Base-by-base conservation (phyloP, 345 rosid species). In the Lepidium sativum region DNA sequence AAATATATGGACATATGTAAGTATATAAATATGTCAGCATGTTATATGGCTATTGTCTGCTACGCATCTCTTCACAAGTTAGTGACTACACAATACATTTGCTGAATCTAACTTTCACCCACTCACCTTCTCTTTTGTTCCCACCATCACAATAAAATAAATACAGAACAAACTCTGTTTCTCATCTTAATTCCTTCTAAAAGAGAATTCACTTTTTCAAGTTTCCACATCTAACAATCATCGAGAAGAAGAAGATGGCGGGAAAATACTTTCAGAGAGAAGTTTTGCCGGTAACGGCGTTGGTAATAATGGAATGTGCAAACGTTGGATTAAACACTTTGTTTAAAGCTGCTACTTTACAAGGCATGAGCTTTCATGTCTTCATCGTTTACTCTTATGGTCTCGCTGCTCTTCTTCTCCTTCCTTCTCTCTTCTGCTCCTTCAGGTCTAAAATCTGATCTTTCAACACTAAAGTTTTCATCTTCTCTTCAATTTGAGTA, bases 381-480 rank as follows among this genome's bases (percentile, higher is more conserved):
- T 92, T 87, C 44, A 25, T 92, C 44, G 90, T 86, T 53, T 92
- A 89, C 69, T 80, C 88, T 60, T 87, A 87, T 56, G 91, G 76
- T 44, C 65, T 89, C 18, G 97, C 97, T 73, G 90, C 97, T 73
- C 82, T 92, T 59, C 77, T 80, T 68, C 99, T 89, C 27, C 84
- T 92, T 25, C 99, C 99, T 72, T 78, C 94, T 42, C 83, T 83
- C 18, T 89, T 86, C 78, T 54, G 90, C 75, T 86, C 96, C 52
- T 45, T 12, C 90, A 83, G 86, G 99, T 88, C 18, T 12, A n/a
- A n/a, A n/a, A n/a, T n/a, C n/a, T n/a, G n/a, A n/a, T n/a, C n/a
- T n/a, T n/a, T n/a, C n/a, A n/a, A n/a, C n/a, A n/a, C n/a, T n/a
- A 54, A 49, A 71, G 8, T 55, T 27, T 0, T 32, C 4, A 5